Evolutionary conservation across 2,329 filamentous ascomycete species (phyloP).

Genomic region (Alternaria gansuensis): DNA sequence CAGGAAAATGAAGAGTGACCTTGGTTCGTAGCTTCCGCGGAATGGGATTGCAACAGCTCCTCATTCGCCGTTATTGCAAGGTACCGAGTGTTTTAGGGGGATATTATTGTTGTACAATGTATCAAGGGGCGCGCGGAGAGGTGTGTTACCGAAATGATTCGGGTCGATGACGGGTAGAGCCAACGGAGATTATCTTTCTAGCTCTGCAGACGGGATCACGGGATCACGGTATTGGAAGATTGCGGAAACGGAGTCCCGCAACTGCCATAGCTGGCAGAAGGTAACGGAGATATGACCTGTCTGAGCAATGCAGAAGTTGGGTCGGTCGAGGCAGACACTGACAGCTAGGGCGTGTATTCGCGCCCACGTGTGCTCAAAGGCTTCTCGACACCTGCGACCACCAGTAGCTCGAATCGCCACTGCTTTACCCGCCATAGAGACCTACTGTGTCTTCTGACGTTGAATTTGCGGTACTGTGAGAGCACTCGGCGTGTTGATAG

Average conservation of each 20-base stretch:
- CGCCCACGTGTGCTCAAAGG: conserved; percentile 1
- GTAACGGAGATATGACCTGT: conserved; percentile 13
- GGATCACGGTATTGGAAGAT: conserved; percentile 25
- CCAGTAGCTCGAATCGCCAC: not conserved
- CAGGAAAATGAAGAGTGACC: conserved; percentile 17
- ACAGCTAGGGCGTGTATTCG: conserved; percentile 7
- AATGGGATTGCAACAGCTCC: conserved; percentile 9
- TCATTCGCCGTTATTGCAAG: conserved; percentile 1
- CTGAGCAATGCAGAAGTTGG: conserved; percentile 17
- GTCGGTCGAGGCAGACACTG: conserved; percentile 7
- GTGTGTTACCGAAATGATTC: conserved; percentile 13
- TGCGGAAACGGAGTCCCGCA: conserved; percentile 12
- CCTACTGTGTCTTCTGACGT: not conserved
- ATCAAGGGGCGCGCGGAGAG: conserved; percentile 21
- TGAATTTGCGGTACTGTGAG: not conserved
- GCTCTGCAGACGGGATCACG: conserved; percentile 14
- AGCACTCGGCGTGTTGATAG: conserved; percentile 3
- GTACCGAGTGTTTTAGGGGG: not conserved
- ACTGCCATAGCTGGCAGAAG: conserved; percentile 1
- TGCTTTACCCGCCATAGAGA: conserved; percentile 3
- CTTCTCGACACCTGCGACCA: not conserved
- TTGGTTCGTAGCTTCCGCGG: conserved; percentile 17
- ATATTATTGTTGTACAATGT: not conserved
- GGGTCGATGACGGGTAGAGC: conserved; percentile 17
- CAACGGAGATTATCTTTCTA: conserved; percentile 8